Evolutionary conservation across 768 basidiomycete species (phyloP), one percentile per base, ranked within the genome.

Genomic region (Podaxis sp.): DNA sequence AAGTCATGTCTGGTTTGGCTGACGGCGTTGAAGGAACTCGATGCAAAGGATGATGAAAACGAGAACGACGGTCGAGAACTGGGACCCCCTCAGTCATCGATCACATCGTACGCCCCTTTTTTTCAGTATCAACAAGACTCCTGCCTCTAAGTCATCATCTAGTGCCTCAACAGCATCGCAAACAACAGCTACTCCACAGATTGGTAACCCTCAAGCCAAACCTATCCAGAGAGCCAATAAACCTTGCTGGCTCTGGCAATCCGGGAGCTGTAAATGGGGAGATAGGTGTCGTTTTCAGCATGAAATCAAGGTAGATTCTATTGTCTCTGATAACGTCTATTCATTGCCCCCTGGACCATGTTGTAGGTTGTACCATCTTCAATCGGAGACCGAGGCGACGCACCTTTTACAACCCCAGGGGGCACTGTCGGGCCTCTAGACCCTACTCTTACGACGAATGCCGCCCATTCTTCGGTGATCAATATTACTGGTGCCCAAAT

Each of bases 231-330:
- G n/a, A 17, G 13, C 55, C 15, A 38, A 56, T 11, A 26, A 40
- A 28, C 44, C 48, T 26, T 62, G 61, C 37, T 20, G 54, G 3
- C 46, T 48, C 24, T 62, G 51, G 51, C 20, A 62, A 38, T 26
- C 46, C 2, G 61, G 61, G 10, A 62, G 26, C 10, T 62, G 61
- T 26, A 44, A 40, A 17, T 62, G 61, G 61, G 61, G 61, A 20
- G 55, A 49, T 56, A 49, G 22, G 15, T 62, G 61, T 40, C 54
- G 24, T 17, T 62, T 56, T 33, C 51, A 49, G 10, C 61, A 62
- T 41, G 61, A 49, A n/a, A 28, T 50, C 12, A 48, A 37, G 61
- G 61, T 62, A 62, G 2, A 24, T 26, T 50, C 33, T 7, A 56
- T 50, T 2, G 4, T 24, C 26, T 13, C 24, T 50, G 10, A 13